phyloP scores from a whole-genome alignment of 495 filamentous ascomycete genomes.

The Penicillium malachiteum region DNA sequence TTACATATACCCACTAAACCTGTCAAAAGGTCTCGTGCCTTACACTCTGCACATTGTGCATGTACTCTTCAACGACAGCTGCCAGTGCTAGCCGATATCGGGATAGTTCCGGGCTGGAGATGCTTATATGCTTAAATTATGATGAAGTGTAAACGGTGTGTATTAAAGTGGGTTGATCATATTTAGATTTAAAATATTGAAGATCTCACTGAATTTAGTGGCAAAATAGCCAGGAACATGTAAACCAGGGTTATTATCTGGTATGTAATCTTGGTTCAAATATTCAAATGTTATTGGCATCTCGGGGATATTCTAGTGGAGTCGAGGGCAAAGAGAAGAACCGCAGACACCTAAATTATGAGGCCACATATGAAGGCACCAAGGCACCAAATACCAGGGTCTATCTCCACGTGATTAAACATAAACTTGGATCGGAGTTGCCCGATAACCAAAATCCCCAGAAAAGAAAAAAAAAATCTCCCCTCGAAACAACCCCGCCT shows the following conservation, averaged over 20 bases:
- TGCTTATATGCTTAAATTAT: too few relatives aligned
- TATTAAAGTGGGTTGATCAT: too few relatives aligned
- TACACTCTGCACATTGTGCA: constrained; percentile 1
- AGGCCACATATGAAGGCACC: background rate
- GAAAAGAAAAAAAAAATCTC: constrained; percentile 11
- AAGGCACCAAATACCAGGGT: background rate
- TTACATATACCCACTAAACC: too few relatives aligned
- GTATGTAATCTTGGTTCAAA: too few relatives aligned
- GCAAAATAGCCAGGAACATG: too few relatives aligned
- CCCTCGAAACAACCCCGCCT: constrained; percentile 3
- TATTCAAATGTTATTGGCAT: too few relatives aligned
- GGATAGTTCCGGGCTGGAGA: background rate
- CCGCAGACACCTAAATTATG: background rate
- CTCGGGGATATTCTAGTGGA: too few relatives aligned
- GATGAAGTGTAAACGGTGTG: too few relatives aligned
- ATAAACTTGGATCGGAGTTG: constrained; percentile 10
- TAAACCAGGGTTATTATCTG: too few relatives aligned
- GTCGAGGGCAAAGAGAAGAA: too few relatives aligned
- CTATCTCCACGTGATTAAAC: constrained; percentile 30
- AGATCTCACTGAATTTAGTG: too few relatives aligned
- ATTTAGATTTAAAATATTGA: too few relatives aligned
- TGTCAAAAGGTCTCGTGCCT: constrained; percentile 2
- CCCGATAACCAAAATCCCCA: constrained; percentile 9
- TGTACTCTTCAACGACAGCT: constrained; percentile 9
- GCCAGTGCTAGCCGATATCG: constrained; percentile 12